Conservation (phyloP, 768 basidiomycete genomes). For the Chalciporus sphaerocephalus region DNA sequence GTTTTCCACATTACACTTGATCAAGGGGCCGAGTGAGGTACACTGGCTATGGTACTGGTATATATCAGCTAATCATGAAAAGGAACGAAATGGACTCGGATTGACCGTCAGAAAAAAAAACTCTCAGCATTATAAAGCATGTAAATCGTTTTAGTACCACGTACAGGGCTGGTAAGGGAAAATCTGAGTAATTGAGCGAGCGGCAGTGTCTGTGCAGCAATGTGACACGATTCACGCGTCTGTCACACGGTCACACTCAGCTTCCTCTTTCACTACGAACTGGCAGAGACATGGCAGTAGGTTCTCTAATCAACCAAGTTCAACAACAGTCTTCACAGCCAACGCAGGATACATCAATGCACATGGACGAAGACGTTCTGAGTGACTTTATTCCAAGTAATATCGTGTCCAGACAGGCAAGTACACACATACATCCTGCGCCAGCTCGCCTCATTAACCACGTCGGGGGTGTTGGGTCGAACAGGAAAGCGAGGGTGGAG, state of each 20-base stretch:
- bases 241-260: conserved; percentile 22
- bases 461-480: conserved; percentile 23
- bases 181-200: too few relatives aligned
- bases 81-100: too few relatives aligned
- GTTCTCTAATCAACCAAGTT: conserved; percentile 7
- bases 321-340: neutral
- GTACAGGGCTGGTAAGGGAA: too few relatives aligned
- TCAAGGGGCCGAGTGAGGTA: too few relatives aligned
- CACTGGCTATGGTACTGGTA: too few relatives aligned
- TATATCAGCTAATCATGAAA: too few relatives aligned
- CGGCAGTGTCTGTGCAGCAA: too few relatives aligned
- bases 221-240: conserved; percentile 17
- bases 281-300: conserved; percentile 17
- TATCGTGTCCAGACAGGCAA: conserved; percentile 83
- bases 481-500: conserved; percentile 62
- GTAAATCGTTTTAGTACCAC: too few relatives aligned
- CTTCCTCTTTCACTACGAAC: conserved; percentile 23
- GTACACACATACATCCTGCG: conserved; percentile 15
- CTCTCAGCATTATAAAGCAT: too few relatives aligned
- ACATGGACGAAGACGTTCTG: conserved; percentile 73
- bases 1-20: too few relatives aligned
- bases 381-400: conserved; percentile 90
- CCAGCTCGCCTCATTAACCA: conserved; percentile 5
- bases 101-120: too few relatives aligned
- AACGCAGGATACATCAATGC: conserved; percentile 12